A percentile compares a stretch with the other conserved stretches of the same genome.
Evolutionary conservation across 2,329 filamentous ascomycete genomes (phyloP).

Genomic region (Fusarium hostae): DNA sequence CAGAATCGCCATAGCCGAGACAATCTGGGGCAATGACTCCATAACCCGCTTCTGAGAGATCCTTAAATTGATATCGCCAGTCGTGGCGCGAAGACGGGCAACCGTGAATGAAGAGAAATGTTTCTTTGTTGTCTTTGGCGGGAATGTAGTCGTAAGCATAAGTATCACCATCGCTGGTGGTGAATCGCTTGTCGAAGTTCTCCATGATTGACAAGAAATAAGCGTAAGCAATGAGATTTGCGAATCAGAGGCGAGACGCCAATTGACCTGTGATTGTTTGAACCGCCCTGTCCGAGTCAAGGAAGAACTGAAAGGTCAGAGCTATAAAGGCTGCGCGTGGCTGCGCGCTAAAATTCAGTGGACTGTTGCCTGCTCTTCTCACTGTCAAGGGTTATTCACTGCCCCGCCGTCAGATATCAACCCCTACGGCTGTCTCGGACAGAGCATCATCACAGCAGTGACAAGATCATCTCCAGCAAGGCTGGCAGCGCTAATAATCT

Average conservation of each 20-base stretch:
- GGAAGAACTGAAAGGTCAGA: neutral
- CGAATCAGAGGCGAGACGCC: neutral
- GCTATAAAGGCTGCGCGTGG: neutral
- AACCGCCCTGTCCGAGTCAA: neutral
- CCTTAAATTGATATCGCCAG: slow-evolving; percentile 27
- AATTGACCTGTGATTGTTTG: neutral
- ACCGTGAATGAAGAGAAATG: slow-evolving; percentile 35
- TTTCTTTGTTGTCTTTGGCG: neutral
- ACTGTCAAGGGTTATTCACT: neutral
- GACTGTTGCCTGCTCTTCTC: neutral
- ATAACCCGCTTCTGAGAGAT: slow-evolving; percentile 25
- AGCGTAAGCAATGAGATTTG: neutral
- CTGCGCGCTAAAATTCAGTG: neutral
- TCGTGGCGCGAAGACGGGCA: slow-evolving; percentile 33
- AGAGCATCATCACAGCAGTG: neutral
- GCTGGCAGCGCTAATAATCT: neutral
- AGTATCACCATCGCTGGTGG: neutral
- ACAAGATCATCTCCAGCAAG: neutral
- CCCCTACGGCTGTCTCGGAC: neutral
- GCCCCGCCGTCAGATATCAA: neutral
- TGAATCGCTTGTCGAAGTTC: slow-evolving; percentile 1
- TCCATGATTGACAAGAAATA: neutral
- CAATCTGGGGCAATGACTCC: slow-evolving; percentile 34
- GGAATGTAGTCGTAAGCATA: slow-evolving; percentile 26
- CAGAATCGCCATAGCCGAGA: slow-evolving; percentile 38